phyloP scores from a whole-genome alignment of 148 eudicot genomes.

The Cornus kousa region DNA sequence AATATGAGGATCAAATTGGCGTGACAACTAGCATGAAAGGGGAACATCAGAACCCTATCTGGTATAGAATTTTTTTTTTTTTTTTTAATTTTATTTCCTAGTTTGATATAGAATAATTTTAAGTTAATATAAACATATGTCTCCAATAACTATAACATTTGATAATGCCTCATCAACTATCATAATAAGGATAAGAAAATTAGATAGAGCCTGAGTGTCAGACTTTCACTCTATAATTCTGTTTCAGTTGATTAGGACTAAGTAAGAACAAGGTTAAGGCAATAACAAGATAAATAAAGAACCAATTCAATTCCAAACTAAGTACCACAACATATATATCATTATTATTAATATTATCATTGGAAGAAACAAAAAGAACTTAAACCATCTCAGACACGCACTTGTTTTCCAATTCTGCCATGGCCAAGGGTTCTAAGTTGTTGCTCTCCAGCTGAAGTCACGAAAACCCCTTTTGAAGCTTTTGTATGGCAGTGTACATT shows the following conservation, averaged over 20 bases:
- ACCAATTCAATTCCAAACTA: slow-evolving; percentile 10
- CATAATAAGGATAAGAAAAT: no score
- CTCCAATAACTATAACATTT: background rate
- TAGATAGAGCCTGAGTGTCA: no score
- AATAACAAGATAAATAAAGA: background rate
- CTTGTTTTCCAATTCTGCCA: background rate
- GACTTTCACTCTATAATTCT: background rate
- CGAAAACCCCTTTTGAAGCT: slow-evolving; percentile 49
- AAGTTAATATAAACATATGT: background rate
- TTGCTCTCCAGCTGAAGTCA: slow-evolving; percentile 16
- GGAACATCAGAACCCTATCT: background rate
- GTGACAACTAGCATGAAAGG: no score
- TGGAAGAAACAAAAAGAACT: slow-evolving; percentile 5
- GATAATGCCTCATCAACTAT: background rate
- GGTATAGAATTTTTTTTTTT: background rate
- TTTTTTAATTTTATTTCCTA: no score
- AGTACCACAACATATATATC: background rate
- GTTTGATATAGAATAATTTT: background rate
- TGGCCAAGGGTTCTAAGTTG: background rate
- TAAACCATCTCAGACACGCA: slow-evolving; percentile 6
- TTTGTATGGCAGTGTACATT: slow-evolving; percentile 52
- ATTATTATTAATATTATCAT: background rate
- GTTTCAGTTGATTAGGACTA: background rate
- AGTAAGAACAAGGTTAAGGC: background rate
- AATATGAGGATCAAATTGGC: no score